These are phyloP conservation scores for Ilyonectria sp. DNA, from an alignment of 2,329 filamentous ascomycete genomes.

Conservation along the genomic window DNA sequence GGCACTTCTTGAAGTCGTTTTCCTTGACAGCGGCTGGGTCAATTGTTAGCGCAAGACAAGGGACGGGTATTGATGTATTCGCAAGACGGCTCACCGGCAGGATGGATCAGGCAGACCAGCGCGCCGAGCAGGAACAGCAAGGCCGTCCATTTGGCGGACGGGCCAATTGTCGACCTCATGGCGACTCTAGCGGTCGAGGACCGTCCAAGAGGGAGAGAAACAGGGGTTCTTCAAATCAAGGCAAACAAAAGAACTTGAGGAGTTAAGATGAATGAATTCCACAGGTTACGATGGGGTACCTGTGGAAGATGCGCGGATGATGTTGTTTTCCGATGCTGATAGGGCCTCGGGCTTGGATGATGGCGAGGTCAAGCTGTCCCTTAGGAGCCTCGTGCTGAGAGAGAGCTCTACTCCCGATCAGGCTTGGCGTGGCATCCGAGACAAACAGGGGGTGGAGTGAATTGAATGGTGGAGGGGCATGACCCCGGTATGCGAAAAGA, in stretches of 20 bases:
- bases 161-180: constrained; percentile 67
- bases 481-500: constrained; percentile 41
- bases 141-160: constrained; percentile 76
- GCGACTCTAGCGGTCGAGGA: constrained; percentile 42
- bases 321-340: constrained; percentile 30
- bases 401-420: constrained; percentile 43
- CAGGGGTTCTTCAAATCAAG: constrained; percentile 7
- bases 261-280: constrained; percentile 16
- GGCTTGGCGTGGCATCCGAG: constrained; percentile 37
- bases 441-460: constrained; percentile 43
- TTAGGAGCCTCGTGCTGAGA: constrained; percentile 31
- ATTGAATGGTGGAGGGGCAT: constrained; percentile 40
- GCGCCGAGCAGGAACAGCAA: constrained; percentile 72
- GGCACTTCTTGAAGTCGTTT: constrained; percentile 96
- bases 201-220: constrained; percentile 31
- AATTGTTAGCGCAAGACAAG: constrained; percentile 36
- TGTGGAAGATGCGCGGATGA: constrained; percentile 26
- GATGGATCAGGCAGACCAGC: constrained; percentile 73
- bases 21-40: constrained; percentile 86
- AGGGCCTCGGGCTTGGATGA: constrained; percentile 43
- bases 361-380: constrained; percentile 52
- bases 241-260: constrained; percentile 20
- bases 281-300: constrained; percentile 23
- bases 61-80: not conserved
- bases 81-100: constrained; percentile 70